Base-by-base conservation (phyloP, 2,329 filamentous ascomycete genomes). In the Xylaria sp. region DNA sequence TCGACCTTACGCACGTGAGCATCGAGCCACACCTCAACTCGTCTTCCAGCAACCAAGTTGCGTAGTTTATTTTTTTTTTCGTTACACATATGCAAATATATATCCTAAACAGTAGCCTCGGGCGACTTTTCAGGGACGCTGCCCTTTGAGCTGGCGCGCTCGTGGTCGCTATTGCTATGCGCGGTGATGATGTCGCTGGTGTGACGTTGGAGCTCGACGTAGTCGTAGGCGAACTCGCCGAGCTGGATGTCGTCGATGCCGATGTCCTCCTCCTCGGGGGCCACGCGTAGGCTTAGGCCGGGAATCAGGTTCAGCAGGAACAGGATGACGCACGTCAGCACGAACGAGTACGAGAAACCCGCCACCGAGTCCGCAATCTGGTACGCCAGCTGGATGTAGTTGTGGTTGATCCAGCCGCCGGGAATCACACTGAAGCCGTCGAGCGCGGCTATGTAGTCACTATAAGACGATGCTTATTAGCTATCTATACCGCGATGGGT, bases 161-260 rank as follows among this genome's bases (percentile, higher is more conserved):
- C 73, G 26, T 65, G 46, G 40, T 69, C 38, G 58, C 60, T 36
- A 11, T n/a, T 38, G 53, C 33, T 13, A 23, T 72, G 65, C 1
- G 63, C 4, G 11, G 69, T 42, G 17, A 68, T 51, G n/a, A 72
- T 70, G 44, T 82, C 84, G 68, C 79, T 81, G 64, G 94, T 88
- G 74, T 94, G 91, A 64, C 87, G 84, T 48, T 83, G 84, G 57
- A 89, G 77, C 86, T 94, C 92, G 74, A 94, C 92, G 79, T 94
- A 94, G 79, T 94, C 92, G 83, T 93, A 94, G 33, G 92, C 92
- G 76, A 94, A 94, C 81, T 94, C 92, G 80, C 92, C 92, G 60
- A 93, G 89, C 82, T 94, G 90, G 78, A 88, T 87, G 75, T 93
- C 91, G 76, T 94, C 92, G 36, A 89, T 82, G 59, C 91, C 91